Evolutionary conservation across 768 basidiomycete species (phyloP), one percentile per base, ranked within the genome.

Genomic region (Pleurotus citrinopileatus): DNA sequence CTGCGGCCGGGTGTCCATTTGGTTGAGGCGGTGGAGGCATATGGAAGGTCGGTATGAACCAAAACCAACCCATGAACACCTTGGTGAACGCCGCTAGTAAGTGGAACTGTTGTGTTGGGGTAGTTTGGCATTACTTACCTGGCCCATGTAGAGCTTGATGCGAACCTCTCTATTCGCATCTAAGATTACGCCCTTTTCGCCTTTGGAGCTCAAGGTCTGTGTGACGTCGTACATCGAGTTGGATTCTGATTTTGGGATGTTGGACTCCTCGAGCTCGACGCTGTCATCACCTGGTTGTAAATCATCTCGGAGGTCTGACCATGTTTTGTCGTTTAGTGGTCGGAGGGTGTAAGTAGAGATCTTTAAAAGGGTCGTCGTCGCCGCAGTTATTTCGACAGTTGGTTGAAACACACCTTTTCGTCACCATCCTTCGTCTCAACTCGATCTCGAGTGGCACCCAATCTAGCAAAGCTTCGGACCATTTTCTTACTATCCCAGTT

Each of bases 21-120:
- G 61, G 37, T 2, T 69, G 63, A 3, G 75, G 72, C 32, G 78
- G 73, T 40, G 80, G 76, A 1, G 80, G 73, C 73, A 92, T 81
- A 63, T 94, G 89, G 71, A 94, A 94, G 0, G 83, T 75, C 0
- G 92, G 92, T 55, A 94, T 82, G 63, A 94, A 77, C 92, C 92
- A 94, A 46, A 85, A 64, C 92, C 92, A 94, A 27, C 88, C 86
- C 66, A 94, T 82, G 60, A 87, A 83, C 0, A 92, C 76, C 79
- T 91, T 44, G 15, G 44, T 19, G 32, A 40, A 1, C 13, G 13
- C 53, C 22, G 54, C 52, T 17, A 17, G 58, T 28, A 54, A 36
- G 25, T 43, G 15, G 15, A 28, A 19, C 17, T 27, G 17, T 27
- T 7, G 8, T 17, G 3, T 27, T 29, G n/a, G 22, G 20, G 9